Evolutionary conservation across 495 filamentous ascomycete species (phyloP).

Genomic region (Lentithecium fluviatile): DNA sequence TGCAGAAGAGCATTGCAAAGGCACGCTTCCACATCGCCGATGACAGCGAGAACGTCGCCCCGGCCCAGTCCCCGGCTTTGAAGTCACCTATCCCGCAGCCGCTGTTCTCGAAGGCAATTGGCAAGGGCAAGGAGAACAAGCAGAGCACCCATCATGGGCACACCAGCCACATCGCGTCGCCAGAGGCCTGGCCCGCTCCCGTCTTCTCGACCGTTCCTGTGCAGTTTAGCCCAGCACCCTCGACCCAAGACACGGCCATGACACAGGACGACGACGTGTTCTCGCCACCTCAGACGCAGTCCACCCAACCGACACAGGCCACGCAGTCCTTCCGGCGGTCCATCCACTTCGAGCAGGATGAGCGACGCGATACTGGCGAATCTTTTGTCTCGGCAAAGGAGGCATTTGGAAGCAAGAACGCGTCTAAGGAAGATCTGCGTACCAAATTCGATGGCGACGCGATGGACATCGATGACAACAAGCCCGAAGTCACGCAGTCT

Average conservation of each 20-base stretch:
- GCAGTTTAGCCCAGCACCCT: slow-evolving; percentile 5
- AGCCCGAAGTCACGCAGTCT: not conserved
- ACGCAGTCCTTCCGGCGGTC: slow-evolving; percentile 34
- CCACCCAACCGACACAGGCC: slow-evolving; percentile 30
- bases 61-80: slow-evolving; percentile 9
- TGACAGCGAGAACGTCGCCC: slow-evolving; percentile 17
- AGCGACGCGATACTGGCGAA: slow-evolving; percentile 55
- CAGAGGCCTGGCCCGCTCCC: not conserved
- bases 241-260: slow-evolving; percentile 26
- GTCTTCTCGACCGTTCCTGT: not conserved
- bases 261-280: slow-evolving; percentile 29
- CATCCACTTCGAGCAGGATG: slow-evolving; percentile 36
- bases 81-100: slow-evolving; percentile 8
- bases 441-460: not conserved
- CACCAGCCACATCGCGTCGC: not conserved
- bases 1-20: slow-evolving; percentile 32
- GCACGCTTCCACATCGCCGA: slow-evolving; percentile 38
- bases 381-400: slow-evolving; percentile 71
- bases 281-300: slow-evolving; percentile 18
- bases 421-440: slow-evolving; percentile 21
- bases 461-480: slow-evolving; percentile 18
- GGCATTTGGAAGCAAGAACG: slow-evolving; percentile 45
- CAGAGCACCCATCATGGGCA: not conserved
- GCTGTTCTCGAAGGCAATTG: slow-evolving; percentile 6
- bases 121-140: slow-evolving; percentile 24